These are phyloP conservation scores for Ustilago nuda DNA, from an alignment of 1,284 basidiomycete genomes.

Conservation along the genomic window DNA sequence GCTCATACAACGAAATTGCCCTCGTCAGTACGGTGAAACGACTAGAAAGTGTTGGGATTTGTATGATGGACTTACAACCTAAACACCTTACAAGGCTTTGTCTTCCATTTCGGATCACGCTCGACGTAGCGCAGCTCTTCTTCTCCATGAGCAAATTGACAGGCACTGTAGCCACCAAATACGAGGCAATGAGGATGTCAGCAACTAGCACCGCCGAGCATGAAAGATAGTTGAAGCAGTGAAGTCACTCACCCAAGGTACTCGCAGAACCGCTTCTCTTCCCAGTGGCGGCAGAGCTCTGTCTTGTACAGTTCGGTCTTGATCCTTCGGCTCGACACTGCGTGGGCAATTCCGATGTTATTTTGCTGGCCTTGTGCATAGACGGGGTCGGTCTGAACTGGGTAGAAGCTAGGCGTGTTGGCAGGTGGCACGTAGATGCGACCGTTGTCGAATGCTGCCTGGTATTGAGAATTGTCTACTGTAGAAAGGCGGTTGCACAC, in stretches of 20 bases:
- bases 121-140: constrained; percentile 83
- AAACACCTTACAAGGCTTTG: constrained; percentile 90
- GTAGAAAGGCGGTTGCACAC: not conserved
- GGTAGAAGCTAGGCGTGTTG: not conserved
- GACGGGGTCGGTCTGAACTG: not conserved
- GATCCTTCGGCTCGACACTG: constrained; percentile 77
- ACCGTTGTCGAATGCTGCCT: not conserved
- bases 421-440: not conserved
- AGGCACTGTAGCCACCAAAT: constrained; percentile 21
- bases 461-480: not conserved
- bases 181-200: not conserved
- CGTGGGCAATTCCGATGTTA: not conserved
- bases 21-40: no score
- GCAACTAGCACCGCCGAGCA: not conserved
- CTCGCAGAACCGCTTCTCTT: constrained; percentile 88
- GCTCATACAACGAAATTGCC: constrained; percentile 58
- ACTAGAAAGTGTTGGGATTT: not conserved
- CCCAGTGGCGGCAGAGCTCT: constrained; percentile 90
- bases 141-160: constrained; percentile 78
- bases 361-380: not conserved
- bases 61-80: constrained; percentile 64
- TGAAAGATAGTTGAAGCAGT: not conserved
- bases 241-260: constrained; percentile 73
- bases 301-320: constrained; percentile 91
- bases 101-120: constrained; percentile 92